phyloP scores from a whole-genome alignment of 345 rosid species.

The Citrus trifoliata region DNA sequence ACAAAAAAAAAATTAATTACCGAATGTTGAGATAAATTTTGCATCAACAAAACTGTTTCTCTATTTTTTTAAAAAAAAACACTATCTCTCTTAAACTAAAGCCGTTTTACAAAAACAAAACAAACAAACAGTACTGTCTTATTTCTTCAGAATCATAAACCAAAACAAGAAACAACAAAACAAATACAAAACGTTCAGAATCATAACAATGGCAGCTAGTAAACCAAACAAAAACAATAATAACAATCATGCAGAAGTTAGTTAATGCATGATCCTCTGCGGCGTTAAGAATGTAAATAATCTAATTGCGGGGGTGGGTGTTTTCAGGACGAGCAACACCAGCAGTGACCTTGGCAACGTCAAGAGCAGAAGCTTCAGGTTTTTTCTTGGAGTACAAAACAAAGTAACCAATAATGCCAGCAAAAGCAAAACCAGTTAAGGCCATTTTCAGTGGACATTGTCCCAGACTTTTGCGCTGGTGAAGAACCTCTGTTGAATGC shows the following conservation, averaged over 20 bases:
- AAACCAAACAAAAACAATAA: no score
- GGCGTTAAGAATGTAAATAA: not conserved
- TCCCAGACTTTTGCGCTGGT: slow-evolving; percentile 22
- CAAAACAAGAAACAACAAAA: not conserved
- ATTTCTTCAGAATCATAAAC: not conserved
- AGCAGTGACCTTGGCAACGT: slow-evolving; percentile 61
- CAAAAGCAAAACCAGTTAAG: slow-evolving; percentile 33
- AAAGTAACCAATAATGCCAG: slow-evolving; percentile 43
- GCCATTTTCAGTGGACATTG: slow-evolving; percentile 45
- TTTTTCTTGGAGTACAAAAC: slow-evolving; percentile 55
- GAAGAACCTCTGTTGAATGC: slow-evolving; percentile 32
- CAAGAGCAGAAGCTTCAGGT: slow-evolving; percentile 58
- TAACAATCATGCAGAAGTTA: not conserved
- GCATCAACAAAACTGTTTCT: no score
- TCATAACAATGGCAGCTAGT: not conserved
- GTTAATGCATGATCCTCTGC: not conserved
- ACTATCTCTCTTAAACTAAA: no score
- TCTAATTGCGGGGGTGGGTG: slow-evolving; percentile 41
- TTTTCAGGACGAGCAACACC: slow-evolving; percentile 38
- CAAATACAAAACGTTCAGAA: not conserved
- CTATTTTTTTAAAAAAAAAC: no score
- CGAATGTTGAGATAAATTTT: no score
- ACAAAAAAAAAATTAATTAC: no score
- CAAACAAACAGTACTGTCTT: not conserved
- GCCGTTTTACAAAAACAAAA: not conserved